Evolutionary conservation across 2,329 filamentous ascomycete genomes (phyloP).

Genomic region (Talaromyces marneffei): DNA sequence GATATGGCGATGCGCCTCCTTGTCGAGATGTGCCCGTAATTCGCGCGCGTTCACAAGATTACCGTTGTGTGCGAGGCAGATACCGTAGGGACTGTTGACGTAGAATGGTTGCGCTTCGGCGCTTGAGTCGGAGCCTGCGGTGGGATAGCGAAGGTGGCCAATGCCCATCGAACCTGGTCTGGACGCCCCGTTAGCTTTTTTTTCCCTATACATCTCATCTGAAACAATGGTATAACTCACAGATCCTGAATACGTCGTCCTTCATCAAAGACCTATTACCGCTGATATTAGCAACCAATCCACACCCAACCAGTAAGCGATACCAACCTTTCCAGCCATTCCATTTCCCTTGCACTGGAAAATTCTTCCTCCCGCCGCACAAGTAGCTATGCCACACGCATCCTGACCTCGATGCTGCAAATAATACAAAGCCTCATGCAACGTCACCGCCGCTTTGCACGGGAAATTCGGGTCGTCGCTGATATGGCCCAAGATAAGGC

Average conservation of each 20-base stretch:
- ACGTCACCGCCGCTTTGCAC: conserved; percentile 50
- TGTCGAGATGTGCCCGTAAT: conserved; percentile 65
- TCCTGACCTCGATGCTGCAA: conserved; percentile 77
- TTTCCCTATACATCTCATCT: neutral
- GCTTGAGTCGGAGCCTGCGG: conserved; percentile 74
- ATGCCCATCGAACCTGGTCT: conserved; percentile 77
- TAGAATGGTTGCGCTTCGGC: conserved; percentile 91
- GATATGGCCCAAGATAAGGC: conserved; percentile 54
- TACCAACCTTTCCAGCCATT: conserved; percentile 67
- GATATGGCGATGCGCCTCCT: conserved; percentile 75
- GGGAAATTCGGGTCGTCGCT: conserved; percentile 31
- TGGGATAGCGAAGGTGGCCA: conserved; percentile 82
- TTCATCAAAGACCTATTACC: conserved; percentile 56
- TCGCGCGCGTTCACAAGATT: conserved; percentile 77
- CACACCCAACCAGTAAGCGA: neutral
- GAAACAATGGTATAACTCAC: neutral
- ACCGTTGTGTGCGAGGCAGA: conserved; percentile 77
- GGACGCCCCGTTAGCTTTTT: neutral
- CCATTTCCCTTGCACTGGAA: conserved; percentile 89
- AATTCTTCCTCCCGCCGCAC: conserved; percentile 68
- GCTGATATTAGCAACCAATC: neutral
- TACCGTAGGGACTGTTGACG: conserved; percentile 79
- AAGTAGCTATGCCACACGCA: conserved; percentile 77
- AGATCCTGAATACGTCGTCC: conserved; percentile 67
- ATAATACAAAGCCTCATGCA: conserved; percentile 67